These are phyloP conservation scores for Cornus suecica DNA, from an alignment of 148 eudicot species.

Conservation along the genomic window DNA sequence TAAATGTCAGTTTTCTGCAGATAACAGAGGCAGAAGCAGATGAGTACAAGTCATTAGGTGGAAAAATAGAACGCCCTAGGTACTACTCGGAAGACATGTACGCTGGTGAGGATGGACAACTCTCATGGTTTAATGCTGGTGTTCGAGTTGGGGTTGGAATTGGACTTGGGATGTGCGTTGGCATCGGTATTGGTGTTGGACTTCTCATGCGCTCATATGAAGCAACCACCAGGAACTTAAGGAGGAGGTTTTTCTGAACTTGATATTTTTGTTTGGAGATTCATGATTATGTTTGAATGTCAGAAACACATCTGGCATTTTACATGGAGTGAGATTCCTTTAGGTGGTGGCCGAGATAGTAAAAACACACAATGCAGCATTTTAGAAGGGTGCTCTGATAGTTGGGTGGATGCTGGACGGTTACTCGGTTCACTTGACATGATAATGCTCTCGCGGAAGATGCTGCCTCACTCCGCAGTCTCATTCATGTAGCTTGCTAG, in stretches of 20 bases:
- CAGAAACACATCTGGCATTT: background rate
- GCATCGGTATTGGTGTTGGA: conserved; percentile 59
- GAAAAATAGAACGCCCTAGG: conserved; percentile 23
- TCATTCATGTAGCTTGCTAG: background rate
- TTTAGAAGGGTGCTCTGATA: background rate
- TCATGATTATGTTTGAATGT: background rate
- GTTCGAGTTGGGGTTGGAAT: conserved; percentile 63
- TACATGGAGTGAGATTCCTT: background rate
- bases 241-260: conserved; percentile 38
- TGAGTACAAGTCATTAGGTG: conserved; percentile 28
- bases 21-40: conserved; percentile 32
- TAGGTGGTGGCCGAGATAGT: background rate
- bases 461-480: background rate
- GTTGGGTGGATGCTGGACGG: background rate
- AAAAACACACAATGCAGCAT: background rate
- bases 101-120: conserved; percentile 47
- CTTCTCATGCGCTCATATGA: conserved; percentile 57
- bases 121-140: conserved; percentile 60
- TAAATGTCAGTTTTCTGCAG: conserved; percentile 17
- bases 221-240: conserved; percentile 46
- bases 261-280: background rate
- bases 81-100: conserved; percentile 37
- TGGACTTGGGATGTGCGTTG: conserved; percentile 59
- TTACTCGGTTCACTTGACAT: background rate
- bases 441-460: background rate